Evolutionary conservation across 257 asterid species (phyloP).

Genomic region (Avicennia marina): DNA sequence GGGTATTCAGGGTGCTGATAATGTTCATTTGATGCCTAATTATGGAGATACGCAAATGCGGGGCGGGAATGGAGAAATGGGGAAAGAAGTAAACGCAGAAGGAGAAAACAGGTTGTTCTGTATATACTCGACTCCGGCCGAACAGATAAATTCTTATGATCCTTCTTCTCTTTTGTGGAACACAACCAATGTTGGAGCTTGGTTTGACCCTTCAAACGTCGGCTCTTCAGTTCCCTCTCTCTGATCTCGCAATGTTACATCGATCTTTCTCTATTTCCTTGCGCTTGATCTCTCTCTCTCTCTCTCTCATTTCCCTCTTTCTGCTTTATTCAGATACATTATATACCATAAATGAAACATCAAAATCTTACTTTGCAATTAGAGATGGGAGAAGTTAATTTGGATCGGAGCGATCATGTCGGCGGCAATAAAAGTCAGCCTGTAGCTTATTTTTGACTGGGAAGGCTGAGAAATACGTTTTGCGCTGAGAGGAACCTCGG

Average conservation of each 20-base stretch:
- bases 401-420: constrained; percentile 83
- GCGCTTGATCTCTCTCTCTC: constrained; percentile 13
- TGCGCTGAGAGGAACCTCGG: constrained; percentile 90
- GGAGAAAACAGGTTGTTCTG: constrained; percentile 23
- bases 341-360: background rate
- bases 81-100: constrained; percentile 25
- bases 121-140: constrained; percentile 16
- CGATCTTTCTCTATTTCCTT: background rate
- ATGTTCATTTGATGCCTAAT: constrained; percentile 15
- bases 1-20: constrained; percentile 2
- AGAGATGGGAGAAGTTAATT: constrained; percentile 30
- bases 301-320: background rate
- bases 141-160: constrained; percentile 26
- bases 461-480: constrained; percentile 35
- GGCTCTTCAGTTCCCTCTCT: constrained; percentile 51
- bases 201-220: constrained; percentile 50
- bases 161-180: constrained; percentile 42
- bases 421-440: constrained; percentile 46
- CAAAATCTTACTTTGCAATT: too few species aligned
- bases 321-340: background rate
- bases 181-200: constrained; percentile 24
- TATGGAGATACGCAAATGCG: constrained; percentile 17
- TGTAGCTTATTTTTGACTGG: constrained; percentile 24
- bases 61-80: constrained; percentile 13
- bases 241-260: constrained; percentile 24